phyloP scores from a whole-genome alignment of 345 rosid genomes.

The Lenwebbia sp. region DNA sequence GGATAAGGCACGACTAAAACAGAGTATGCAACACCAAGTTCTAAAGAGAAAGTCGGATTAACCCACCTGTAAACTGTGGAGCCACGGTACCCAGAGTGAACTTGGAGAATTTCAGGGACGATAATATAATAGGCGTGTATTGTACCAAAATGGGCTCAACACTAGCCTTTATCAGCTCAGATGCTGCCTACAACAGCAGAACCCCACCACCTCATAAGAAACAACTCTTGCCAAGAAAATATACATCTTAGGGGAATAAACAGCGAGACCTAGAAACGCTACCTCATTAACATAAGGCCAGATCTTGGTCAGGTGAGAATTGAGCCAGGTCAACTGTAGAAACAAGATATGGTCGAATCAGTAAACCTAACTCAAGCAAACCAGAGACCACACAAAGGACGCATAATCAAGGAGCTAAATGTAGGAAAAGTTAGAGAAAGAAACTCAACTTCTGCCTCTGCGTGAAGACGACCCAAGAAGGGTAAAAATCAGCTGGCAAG shows the following conservation, averaged over 20 bases:
- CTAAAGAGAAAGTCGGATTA: neutral
- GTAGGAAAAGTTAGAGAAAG: neutral
- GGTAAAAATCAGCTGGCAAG: constrained; percentile 69
- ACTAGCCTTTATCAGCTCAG: constrained; percentile 74
- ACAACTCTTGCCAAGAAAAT: neutral
- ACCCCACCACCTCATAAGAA: neutral
- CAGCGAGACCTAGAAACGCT: neutral
- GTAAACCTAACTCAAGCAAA: constrained; percentile 5
- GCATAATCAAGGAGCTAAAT: neutral
- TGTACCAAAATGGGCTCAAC: constrained; percentile 94
- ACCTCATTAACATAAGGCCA: constrained; percentile 95
- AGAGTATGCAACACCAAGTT: neutral
- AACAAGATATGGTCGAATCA: neutral
- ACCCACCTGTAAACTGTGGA: constrained; percentile 93
- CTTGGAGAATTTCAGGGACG: constrained; percentile 87
- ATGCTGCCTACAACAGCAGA: constrained; percentile 64
- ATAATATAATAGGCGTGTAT: constrained; percentile 79
- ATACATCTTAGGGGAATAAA: neutral
- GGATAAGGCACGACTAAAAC: neutral
- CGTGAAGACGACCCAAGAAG: constrained; percentile 97
- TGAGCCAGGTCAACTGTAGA: constrained; percentile 87
- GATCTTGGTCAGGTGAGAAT: constrained; percentile 80
- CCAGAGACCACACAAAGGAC: neutral
- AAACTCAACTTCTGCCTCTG: constrained; percentile 77
- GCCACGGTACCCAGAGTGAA: constrained; percentile 97